phyloP scores from a whole-genome alignment of 192 early-diverging fungal genomes.

The Helicostylum pulchrum region DNA sequence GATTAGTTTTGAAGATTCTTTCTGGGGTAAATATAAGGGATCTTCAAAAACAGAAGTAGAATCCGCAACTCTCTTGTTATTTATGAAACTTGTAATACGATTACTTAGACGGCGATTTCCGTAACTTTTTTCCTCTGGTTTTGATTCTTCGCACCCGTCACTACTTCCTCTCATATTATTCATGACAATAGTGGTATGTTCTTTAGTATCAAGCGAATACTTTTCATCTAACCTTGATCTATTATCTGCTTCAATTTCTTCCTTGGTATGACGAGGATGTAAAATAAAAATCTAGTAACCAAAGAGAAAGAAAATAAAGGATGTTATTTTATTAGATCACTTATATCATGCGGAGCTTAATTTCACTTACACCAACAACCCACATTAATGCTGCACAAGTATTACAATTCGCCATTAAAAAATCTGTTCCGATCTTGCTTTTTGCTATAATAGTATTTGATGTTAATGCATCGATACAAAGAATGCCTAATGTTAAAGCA shows the following conservation, averaged over 20 bases:
- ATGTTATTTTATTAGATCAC: no score
- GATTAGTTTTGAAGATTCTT: no score
- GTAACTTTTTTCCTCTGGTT: background rate
- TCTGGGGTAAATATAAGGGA: no score
- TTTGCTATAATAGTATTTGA: slow-evolving; percentile 1
- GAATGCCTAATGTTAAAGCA: slow-evolving; percentile 11
- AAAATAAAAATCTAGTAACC: slow-evolving; percentile 21
- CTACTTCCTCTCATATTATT: no score
- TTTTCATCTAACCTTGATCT: no score
- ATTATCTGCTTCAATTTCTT: no score
- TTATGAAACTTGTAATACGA: slow-evolving; percentile 13
- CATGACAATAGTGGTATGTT: no score
- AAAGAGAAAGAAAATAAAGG: no score
- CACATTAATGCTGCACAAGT: slow-evolving; percentile 15
- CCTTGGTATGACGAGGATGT: slow-evolving; percentile 2
- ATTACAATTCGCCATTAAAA: slow-evolving; percentile 24
- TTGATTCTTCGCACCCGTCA: background rate
- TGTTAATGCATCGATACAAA: slow-evolving; percentile 31
- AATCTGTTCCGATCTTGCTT: slow-evolving; percentile 24
- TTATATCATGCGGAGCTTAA: no score
- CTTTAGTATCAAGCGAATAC: no score
- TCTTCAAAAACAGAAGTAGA: background rate
- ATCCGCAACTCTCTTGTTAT: background rate
- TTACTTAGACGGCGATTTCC: background rate
- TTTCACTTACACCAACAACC: slow-evolving; percentile 24